Percentiles rank a stretch among this genome's conserved stretches.
These are phyloP conservation scores for Debaryomyces maramus DNA, from an alignment of 805 yeast species.

Conservation along the genomic window DNA sequence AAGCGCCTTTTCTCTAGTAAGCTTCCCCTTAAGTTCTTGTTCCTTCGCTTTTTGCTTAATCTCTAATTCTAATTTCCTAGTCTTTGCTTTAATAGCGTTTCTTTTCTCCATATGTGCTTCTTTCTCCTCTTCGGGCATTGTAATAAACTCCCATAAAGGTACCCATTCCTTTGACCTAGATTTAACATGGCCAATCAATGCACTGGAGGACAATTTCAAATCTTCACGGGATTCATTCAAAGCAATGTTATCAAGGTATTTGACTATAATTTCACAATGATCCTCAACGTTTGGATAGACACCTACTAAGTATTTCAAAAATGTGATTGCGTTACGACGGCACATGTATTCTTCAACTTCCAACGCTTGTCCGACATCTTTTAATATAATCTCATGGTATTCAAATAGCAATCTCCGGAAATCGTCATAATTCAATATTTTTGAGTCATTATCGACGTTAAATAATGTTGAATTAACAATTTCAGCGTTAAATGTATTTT, in stretches of 20 bases:
- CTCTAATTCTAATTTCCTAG: conserved; percentile 14
- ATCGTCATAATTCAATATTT: conserved; percentile 23
- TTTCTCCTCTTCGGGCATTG: conserved; percentile 46
- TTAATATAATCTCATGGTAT: conserved; percentile 55
- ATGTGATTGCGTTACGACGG: conserved; percentile 75
- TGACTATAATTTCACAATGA: conserved; percentile 57
- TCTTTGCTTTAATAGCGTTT: conserved; percentile 18
- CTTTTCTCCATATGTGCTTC: conserved; percentile 24
- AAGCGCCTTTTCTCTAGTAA: conserved; percentile 12
- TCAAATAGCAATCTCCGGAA: conserved; percentile 45
- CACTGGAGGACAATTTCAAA: conserved; percentile 72
- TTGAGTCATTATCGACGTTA: conserved; percentile 14
- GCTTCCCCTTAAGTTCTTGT: conserved; percentile 11
- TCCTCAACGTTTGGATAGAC: conserved; percentile 68
- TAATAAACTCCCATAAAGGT: conserved; percentile 57
- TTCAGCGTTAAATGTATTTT: conserved; percentile 25
- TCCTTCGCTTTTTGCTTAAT: conserved; percentile 13
- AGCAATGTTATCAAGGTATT: conserved; percentile 48
- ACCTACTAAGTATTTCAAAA: conserved; percentile 63
- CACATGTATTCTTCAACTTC: conserved; percentile 66
- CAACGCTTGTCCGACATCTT: conserved; percentile 44
- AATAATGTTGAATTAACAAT: conserved; percentile 17
- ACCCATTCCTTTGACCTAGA: conserved; percentile 54
- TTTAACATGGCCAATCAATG: conserved; percentile 64
- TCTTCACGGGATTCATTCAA: conserved; percentile 70